Conservation (phyloP, 1,284 basidiomycete species). For the Cutaneotrichosporon cyanovorans region DNA sequence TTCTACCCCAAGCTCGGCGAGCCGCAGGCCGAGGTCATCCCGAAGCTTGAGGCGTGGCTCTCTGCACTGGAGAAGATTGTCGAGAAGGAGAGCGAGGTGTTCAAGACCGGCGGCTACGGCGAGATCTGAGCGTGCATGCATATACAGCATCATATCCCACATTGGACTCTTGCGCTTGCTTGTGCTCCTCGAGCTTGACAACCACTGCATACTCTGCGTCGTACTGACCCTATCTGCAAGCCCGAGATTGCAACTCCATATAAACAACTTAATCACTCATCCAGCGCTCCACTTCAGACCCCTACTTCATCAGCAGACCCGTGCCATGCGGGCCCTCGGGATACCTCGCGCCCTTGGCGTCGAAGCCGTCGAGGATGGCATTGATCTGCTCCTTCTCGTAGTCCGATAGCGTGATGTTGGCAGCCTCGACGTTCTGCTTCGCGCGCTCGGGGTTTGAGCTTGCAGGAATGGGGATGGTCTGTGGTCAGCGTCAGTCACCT, state of each 20-base stretch:
- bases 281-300: neutral
- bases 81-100: conserved; percentile 62
- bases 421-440: conserved; percentile 49
- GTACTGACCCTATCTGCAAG: too few relatives aligned
- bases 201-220: too few relatives aligned
- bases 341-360: conserved; percentile 29
- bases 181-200: too few relatives aligned
- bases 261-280: neutral
- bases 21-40: conserved; percentile 60
- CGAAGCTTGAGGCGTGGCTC: conserved; percentile 72
- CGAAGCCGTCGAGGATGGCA: conserved; percentile 42
- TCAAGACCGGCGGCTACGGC: conserved; percentile 61
- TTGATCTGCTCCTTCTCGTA: conserved; percentile 44
- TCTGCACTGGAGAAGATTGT: conserved; percentile 65
- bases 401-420: conserved; percentile 47
- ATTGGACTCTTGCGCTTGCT: too few relatives aligned
- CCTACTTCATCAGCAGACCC: conserved; percentile 12
- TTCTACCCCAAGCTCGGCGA: conserved; percentile 85
- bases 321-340: conserved; percentile 9
- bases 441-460: conserved; percentile 49
- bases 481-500: neutral
- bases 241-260: too few relatives aligned
- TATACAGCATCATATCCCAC: too few relatives aligned
- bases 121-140: conserved; percentile 42
- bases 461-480: conserved; percentile 54